Conservation (phyloP, 352 stramenopile genomes). For the Globisporangium parvum region DNA sequence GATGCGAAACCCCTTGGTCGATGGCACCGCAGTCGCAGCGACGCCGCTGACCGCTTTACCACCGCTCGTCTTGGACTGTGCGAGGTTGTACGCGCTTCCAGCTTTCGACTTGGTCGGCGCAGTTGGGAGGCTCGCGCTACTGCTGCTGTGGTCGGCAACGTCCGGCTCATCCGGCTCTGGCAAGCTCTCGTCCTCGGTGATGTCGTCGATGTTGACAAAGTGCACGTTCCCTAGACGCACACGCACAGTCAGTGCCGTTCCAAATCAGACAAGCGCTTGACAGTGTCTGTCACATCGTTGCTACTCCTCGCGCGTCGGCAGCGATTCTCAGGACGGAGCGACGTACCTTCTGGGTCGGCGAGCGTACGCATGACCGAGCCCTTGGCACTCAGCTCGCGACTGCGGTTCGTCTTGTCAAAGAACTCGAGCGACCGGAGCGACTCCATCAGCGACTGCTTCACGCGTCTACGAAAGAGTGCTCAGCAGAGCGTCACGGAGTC, state of each 20-base stretch:
- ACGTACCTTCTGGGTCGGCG: conserved; percentile 49
- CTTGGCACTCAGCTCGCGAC: conserved; percentile 53
- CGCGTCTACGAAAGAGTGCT: conserved; percentile 20
- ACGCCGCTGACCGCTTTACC: not conserved
- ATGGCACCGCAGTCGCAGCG: not conserved
- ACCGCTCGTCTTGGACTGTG: not conserved
- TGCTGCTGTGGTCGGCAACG: not conserved
- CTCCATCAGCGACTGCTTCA: conserved; percentile 69
- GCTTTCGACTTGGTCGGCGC: conserved; percentile 1
- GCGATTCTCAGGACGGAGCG: too few relatives aligned
- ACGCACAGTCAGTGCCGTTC: not conserved
- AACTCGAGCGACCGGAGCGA: conserved; percentile 64
- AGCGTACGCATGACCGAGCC: conserved; percentile 51
- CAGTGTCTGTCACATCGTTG: not conserved
- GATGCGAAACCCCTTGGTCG: conserved; percentile 52
- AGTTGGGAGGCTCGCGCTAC: not conserved
- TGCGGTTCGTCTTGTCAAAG: conserved; percentile 70
- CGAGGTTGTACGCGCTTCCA: conserved; percentile 2
- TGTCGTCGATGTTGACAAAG: conserved; percentile 75
- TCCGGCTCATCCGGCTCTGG: conserved; percentile 5
- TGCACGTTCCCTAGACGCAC: conserved; percentile 45
- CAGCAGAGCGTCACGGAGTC: not conserved
- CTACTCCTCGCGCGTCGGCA: too few relatives aligned
- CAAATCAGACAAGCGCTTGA: too few relatives aligned
- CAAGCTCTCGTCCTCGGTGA: conserved; percentile 15